Evolutionary conservation across 2,329 filamentous ascomycete species (phyloP).

Genomic region (Ophiocordyceps unilateralis): DNA sequence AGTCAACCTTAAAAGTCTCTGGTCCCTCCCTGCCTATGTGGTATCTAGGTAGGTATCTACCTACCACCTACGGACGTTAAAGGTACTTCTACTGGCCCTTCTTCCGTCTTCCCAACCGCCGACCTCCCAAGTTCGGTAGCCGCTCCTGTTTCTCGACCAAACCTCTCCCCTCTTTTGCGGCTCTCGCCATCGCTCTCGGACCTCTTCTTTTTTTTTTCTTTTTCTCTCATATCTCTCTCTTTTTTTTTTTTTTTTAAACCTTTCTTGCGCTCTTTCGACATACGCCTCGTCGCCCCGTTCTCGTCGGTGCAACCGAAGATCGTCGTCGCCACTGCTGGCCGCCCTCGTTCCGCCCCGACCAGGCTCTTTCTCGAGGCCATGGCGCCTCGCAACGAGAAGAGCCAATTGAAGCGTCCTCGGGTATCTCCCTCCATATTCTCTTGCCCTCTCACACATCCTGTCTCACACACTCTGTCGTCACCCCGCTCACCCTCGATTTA

Average conservation of each 20-base stretch:
- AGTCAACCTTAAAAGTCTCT: too few species aligned
- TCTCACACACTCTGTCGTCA: background rate
- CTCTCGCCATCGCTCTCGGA: too few species aligned
- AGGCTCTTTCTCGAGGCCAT: slow-evolving; percentile 18
- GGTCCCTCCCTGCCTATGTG: too few species aligned
- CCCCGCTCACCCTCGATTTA: background rate
- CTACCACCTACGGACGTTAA: too few species aligned
- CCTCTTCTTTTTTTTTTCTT: background rate
- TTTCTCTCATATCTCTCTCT: background rate
- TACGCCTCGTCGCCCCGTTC: background rate
- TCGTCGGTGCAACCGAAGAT: background rate
- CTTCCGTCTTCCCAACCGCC: too few species aligned
- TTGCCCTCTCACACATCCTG: too few species aligned
- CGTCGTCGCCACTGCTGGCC: background rate
- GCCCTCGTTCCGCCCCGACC: background rate
- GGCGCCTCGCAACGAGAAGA: slow-evolving; percentile 53
- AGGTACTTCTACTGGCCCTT: too few species aligned
- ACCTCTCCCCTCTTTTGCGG: too few species aligned
- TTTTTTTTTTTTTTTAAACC: background rate
- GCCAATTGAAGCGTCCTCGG: slow-evolving; percentile 66
- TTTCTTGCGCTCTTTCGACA: background rate
- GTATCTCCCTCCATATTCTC: slow-evolving; percentile 28
- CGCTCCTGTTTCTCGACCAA: too few species aligned
- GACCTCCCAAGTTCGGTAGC: too few species aligned
- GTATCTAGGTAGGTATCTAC: too few species aligned